A percentile compares a stretch with the other conserved stretches of the same genome.
These are phyloP conservation scores for Tremella fuciformis DNA, from an alignment of 768 basidiomycete genomes.

Conservation along the genomic window DNA sequence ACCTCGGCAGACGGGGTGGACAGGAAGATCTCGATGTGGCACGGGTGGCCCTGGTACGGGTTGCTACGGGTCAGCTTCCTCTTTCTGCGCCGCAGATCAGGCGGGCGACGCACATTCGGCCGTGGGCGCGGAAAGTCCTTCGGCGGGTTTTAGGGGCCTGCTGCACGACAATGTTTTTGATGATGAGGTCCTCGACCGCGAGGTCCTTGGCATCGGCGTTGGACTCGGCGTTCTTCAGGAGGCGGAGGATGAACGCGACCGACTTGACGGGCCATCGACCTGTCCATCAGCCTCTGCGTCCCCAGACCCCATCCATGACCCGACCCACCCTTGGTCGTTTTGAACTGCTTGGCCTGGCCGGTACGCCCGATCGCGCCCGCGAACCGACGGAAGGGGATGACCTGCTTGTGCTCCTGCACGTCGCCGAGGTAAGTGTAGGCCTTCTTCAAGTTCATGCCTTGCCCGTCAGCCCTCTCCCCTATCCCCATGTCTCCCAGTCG, in stretches of 20 bases:
- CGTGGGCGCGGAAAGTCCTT: constrained; percentile 81
- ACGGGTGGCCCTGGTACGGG: constrained; percentile 97
- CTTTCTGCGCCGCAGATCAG: neutral
- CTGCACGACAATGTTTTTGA: constrained; percentile 97
- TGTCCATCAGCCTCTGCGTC: constrained; percentile 45
- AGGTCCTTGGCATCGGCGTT: constrained; percentile 98
- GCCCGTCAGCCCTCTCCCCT: neutral
- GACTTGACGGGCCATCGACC: constrained; percentile 99
- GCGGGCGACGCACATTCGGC: constrained; percentile 43
- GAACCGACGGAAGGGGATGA: constrained; percentile 94
- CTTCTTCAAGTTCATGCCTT: constrained; percentile 88
- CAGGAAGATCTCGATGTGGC: constrained; percentile 88
- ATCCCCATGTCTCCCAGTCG: neutral
- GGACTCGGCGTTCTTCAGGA: constrained; percentile 97
- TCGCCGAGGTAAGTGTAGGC: constrained; percentile 91
- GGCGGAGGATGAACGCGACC: constrained; percentile 85
- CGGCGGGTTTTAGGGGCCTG: constrained; percentile 99
- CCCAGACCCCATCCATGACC: too few species aligned
- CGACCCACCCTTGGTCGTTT: constrained; percentile 86
- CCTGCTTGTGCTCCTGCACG: constrained; percentile 93
- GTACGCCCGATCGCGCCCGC: constrained; percentile 92
- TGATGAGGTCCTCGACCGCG: constrained; percentile 82
- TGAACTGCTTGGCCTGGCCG: constrained; percentile 93
- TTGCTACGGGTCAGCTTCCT: constrained; percentile 56
- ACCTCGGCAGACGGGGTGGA: constrained; percentile 74